Conservation (phyloP, 2,329 filamentous ascomycete genomes). For the Curvularia sp. region DNA sequence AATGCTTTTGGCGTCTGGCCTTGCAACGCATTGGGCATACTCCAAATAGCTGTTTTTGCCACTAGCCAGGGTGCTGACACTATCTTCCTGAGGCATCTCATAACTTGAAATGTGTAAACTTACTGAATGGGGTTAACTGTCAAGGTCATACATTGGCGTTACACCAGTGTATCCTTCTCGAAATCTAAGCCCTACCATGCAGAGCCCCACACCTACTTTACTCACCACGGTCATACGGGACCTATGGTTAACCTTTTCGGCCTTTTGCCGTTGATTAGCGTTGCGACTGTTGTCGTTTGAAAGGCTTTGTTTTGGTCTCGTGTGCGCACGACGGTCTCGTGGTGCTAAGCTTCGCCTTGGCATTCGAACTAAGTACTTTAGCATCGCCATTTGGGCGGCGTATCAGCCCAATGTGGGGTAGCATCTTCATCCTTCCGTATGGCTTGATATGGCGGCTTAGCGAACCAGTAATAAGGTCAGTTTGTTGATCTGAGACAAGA, state of each 20-base stretch:
- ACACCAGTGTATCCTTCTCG: neutral
- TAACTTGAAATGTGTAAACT: neutral
- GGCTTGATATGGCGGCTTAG: neutral
- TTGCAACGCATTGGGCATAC: neutral
- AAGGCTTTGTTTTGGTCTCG: conserved; percentile 9
- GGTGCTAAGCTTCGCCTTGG: conserved; percentile 8
- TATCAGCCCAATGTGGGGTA: neutral
- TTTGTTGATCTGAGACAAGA: neutral
- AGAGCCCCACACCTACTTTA: neutral
- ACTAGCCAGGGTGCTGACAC: neutral
- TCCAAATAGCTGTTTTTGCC: neutral
- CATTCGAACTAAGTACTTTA: conserved; percentile 1
- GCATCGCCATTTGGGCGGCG: neutral
- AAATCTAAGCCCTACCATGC: neutral
- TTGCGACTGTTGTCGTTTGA: conserved; percentile 1
- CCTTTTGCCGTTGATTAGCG: neutral
- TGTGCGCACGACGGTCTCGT: conserved; percentile 9
- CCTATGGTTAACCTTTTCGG: neutral
- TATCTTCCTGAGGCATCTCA: neutral
- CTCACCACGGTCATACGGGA: neutral
- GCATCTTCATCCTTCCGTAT: neutral
- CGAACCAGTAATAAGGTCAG: neutral
- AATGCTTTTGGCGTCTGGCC: conserved; percentile 2
- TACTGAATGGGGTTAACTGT: neutral
- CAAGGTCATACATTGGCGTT: neutral